Base-by-base conservation (phyloP, 2,329 filamentous ascomycete genomes). In the Didymosphaeria variabile region DNA sequence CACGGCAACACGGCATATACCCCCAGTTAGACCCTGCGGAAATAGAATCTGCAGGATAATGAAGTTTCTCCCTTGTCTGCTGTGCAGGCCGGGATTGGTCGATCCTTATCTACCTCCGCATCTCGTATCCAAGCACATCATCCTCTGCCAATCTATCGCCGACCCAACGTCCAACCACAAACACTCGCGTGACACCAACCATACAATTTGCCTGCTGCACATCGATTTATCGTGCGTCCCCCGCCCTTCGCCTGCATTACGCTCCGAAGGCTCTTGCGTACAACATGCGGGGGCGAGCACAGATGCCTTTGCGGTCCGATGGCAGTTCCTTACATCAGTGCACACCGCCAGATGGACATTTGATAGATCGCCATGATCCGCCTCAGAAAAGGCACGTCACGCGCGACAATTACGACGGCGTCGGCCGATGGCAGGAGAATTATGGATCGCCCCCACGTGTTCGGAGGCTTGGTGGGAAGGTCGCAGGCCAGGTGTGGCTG, bases 81-180 rank as follows among this genome's bases (percentile, higher is more conserved):
- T 23, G 17, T 45, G 23, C 26, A 31, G 15, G 23, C 26, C 26
- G 10, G 36, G 34, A 54, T 58, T 58, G 55, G 54, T 26, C 40
- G 23, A 42, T 31, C 49, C 56, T 59, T 64, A 55, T 58, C 55
- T 32, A 45, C 38, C 42, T 13, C 44, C 42, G 23, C 40, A 21
- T 58, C n/a, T n/a, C 62, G 59, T 60, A 65, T 60, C 47, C 19
- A 60, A 60, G 62, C 59, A 60, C 46, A 52, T 60, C 57, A 62
- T 58, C n/a, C 38, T 38, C 17, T 19, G 51, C 23, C 42, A 57
- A 60, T 40, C 12, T 52, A 52, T 57, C 34, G 23, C 36, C 32
- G 21, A 34, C 29, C 19, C 44, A 36, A 9, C 47, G 34, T 47
- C 31, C 49, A 59, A 55, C 50, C 57, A 55, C 38, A 23, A 21